Base-by-base conservation (phyloP, 768 basidiomycete species). In the Chalciporus piperatus region DNA sequence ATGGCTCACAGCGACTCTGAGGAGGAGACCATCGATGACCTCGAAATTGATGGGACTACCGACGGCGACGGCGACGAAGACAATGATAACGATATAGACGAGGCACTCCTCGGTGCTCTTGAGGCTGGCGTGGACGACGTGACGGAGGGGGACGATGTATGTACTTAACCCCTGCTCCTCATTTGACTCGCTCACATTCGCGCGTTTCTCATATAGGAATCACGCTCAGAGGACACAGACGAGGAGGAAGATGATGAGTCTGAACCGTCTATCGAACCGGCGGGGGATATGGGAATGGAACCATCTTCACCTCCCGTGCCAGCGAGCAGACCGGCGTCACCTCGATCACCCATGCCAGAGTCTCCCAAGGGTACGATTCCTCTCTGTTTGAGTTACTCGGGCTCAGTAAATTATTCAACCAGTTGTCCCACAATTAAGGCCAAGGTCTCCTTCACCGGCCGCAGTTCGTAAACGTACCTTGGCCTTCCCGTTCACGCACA, bases 81-180 rank as follows among this genome's bases (percentile, higher is more conserved):
- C 38, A 61, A 61, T 9, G 81, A 83, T 17, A 61, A 61, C 30
- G 82, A 82, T 14, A 74, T 78, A 4, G 82, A 81, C 48, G 83
- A 84, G 28, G 84, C 83, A 46, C 72, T 80, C 12, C 77, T 85
- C 27, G 84, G 81, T 41, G 81, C 77, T 13, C 76, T 84, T 54
- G 78, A 80, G 30, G 73, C 67, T 11, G 75, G 74, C 17, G 70
- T 75, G 58, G 85, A 87, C 55, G 85, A 87, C 39, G 84, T 73
- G 6, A 81, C 84, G 0, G 87, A 89, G 51, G 84, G 72, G 46
- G 86, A 86, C 48, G 88, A 88, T 66, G 89, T 89, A 66, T 59
- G 83, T 74, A 25, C 42, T 27, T 27, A 12, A n/a, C 13, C 41
- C 45, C 23, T 54, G 4, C 27, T 16, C 28, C 33, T 40, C 10